Base-by-base conservation (phyloP, 768 basidiomycete genomes). In the Suillus placidus region DNA sequence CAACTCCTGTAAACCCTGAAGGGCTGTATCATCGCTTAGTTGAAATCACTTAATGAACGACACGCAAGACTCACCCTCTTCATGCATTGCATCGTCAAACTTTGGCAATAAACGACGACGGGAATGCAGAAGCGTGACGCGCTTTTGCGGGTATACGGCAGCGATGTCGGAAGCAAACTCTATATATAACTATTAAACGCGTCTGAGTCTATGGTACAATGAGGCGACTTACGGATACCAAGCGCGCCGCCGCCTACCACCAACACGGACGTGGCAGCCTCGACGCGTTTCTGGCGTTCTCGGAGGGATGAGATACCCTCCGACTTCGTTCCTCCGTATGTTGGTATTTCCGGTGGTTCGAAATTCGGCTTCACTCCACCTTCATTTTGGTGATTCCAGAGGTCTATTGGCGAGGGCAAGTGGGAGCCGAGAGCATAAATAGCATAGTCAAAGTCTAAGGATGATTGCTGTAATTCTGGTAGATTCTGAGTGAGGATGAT, bases 241-340 rank as follows among this genome's bases (percentile, higher is more conserved):
- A 92, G 82, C 1, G 91, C 88, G 0, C 91, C 91, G 13, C 88
- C 90, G 2, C 91, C 91, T 3, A 91, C 83, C 16, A 92, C 82
- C 8, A 91, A 81, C 4, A 92, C 80, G 49, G 81, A 84, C 1
- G 73, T 76, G 0, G 87, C 81, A 3, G 72, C 74, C 61, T 82
- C 76, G 58, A 92, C 79, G 4, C 77, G 73, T 38, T 72, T 71
- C 70, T 90, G 89, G 63, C 81, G 80, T n/a, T 76, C 73, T 66
- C 78, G 78, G 51, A 89, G 77, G 81, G 85, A 88, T 2, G 74
- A 77, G 18, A 87, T 77, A 0, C 82, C 83, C 64, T 84, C 84
- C 0, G 71, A 30, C 72, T 88, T 88, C 61, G 71, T 78, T 4
- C 87, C 87, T 10, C 64, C 67, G 62, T 82, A 84, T 7, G 58